Evolutionary conservation across 306 rosid species (phyloP).

Genomic region (Pueraria montana): DNA sequence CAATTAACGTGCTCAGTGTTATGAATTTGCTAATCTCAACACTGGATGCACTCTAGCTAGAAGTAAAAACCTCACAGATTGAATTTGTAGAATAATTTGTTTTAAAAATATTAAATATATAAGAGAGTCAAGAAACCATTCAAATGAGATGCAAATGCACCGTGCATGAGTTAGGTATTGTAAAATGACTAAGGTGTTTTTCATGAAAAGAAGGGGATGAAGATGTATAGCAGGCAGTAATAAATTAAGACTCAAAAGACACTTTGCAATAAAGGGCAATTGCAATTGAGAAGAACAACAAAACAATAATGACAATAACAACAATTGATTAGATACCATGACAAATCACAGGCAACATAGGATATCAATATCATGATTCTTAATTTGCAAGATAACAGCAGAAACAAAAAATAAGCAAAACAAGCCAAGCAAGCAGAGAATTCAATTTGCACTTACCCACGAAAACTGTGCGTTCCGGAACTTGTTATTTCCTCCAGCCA

Average conservation of each 20-base stretch:
- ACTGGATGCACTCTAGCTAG: not conserved
- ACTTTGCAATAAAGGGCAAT: too few relatives aligned
- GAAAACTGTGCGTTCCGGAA: conserved; percentile 96
- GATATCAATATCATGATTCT: conserved; percentile 2
- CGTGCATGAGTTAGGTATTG: not conserved
- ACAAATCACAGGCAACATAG: not conserved
- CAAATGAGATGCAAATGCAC: too few relatives aligned
- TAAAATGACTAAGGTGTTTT: not conserved
- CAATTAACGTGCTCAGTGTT: not conserved
- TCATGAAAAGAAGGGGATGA: not conserved
- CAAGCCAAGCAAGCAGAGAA: not conserved
- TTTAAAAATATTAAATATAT: too few relatives aligned
- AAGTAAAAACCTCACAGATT: not conserved
- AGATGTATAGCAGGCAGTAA: too few relatives aligned
- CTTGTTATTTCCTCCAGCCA: conserved; percentile 86
- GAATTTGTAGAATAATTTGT: not conserved
- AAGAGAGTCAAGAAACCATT: too few relatives aligned
- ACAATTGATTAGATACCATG: not conserved
- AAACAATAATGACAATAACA: not conserved
- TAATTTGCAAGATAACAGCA: conserved; percentile 20
- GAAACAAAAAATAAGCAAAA: conserved; percentile 9
- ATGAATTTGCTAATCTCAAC: conserved; percentile 21
- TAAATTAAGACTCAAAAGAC: too few relatives aligned
- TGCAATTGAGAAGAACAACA: too few relatives aligned
- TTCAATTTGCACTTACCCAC: conserved; percentile 69